phyloP scores from a whole-genome alignment of 2,329 filamentous ascomycete genomes.

The Zymoseptoria ardabiliae region DNA sequence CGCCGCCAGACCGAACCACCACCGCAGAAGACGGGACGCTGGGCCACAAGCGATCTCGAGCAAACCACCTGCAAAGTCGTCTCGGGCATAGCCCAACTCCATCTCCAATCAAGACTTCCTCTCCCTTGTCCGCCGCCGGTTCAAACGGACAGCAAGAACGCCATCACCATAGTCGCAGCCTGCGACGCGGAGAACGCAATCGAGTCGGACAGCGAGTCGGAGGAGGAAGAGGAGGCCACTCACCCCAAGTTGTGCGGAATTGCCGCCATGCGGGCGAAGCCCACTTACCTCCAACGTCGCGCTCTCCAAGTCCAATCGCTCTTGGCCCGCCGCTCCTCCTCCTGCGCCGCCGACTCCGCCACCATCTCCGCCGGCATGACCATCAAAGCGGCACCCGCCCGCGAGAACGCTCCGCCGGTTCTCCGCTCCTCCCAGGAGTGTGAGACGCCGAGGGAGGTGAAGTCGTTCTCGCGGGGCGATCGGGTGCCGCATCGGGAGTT shows the following conservation, averaged over 20 bases:
- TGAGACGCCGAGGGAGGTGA: constrained; percentile 8
- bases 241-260: not conserved
- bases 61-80: not conserved
- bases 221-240: constrained; percentile 2
- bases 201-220: constrained; percentile 16
- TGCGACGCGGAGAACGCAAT: constrained; percentile 7
- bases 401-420: not conserved
- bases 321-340: not conserved
- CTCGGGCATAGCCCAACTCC: not conserved
- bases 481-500: constrained; percentile 1
- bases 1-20: not conserved
- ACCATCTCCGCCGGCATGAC: not conserved
- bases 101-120: not conserved
- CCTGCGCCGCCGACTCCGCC: not conserved
- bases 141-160: constrained; percentile 5
- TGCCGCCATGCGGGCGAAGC: constrained; percentile 3
- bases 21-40: not conserved
- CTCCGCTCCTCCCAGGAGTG: not conserved
- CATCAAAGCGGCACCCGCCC: constrained; percentile 4
- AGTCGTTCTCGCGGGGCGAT: constrained; percentile 1
- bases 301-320: constrained; percentile 5
- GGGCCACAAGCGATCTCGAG: constrained; percentile 1
- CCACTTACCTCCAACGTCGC: constrained; percentile 11
- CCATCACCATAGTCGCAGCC: not conserved
- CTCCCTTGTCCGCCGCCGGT: not conserved